phyloP scores from a whole-genome alignment of 2,329 filamentous ascomycete genomes.

The Dendryphion nanum region DNA sequence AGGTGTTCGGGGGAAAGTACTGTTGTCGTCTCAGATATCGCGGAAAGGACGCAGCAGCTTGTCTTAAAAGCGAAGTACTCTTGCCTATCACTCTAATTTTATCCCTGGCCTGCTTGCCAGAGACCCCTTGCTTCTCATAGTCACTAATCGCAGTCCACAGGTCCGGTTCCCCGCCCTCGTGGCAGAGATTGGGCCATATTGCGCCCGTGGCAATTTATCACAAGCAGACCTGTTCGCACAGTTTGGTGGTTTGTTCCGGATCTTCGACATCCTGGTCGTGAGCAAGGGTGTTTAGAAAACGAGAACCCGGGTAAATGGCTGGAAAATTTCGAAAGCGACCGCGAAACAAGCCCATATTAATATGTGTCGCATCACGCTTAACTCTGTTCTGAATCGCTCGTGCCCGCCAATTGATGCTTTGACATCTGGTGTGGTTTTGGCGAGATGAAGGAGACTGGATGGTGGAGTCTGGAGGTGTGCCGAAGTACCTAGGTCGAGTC shows the following conservation, averaged over 20 bases:
- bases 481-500: no score
- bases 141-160: slow-evolving; percentile 4
- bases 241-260: slow-evolving; percentile 6
- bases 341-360: slow-evolving; percentile 1
- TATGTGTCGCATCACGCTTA: background rate
- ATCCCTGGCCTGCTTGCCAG: slow-evolving; percentile 1
- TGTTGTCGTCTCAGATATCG: background rate
- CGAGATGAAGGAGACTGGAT: background rate
- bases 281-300: slow-evolving; percentile 3
- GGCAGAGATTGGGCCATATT: slow-evolving; percentile 10
- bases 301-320: slow-evolving; percentile 10
- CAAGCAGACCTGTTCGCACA: no score
- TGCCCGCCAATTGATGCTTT: slow-evolving; percentile 1
- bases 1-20: background rate
- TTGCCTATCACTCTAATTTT: slow-evolving; percentile 18
- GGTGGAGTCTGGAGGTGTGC: background rate
- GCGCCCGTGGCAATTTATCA: no score
- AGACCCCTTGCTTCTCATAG: slow-evolving; percentile 3
- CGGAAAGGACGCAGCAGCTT: background rate
- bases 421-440: background rate
- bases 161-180: slow-evolving; percentile 21
- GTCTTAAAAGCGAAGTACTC: slow-evolving; percentile 12
- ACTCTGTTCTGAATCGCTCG: background rate
- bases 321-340: slow-evolving; percentile 2
- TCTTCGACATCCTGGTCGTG: slow-evolving; percentile 3